Base-by-base conservation (phyloP, 2,329 filamentous ascomycete species). In the Fusarium nematophilum region DNA sequence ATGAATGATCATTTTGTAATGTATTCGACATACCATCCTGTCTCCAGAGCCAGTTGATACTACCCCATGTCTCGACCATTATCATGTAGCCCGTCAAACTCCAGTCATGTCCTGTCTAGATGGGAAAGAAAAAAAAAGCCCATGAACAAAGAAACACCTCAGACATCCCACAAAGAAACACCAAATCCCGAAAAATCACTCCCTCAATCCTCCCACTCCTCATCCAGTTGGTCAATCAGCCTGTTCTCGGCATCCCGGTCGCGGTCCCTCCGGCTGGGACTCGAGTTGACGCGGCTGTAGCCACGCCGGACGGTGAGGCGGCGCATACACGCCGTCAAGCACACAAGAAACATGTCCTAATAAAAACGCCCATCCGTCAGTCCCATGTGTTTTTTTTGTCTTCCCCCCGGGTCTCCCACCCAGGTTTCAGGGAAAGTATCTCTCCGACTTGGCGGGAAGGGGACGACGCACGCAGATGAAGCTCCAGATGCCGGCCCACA, bases 151-250 rank as follows among this genome's bases (percentile, higher is more conserved):
- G 21, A 48, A 62, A 39, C 30, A 46, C 31, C 39, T 7, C 17
- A 15, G 18, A 23, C 25, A 34, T 10, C 29, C 29, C 40, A 48
- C 54, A 48, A 38, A 53, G 37, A 43, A 59, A 39, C 36, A 45
- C 30, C 26, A 44, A 51, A 57, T 27, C 11, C 39, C 33, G 48
- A 46, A 27, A 15, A 34, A 49, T 37, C 25, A 10, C 17, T 14
- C 31, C 14, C 25, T 57, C 18, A 88, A 62, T 97, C 93, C 67
- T 97, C 93, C 94, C 94, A 98, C 73, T 97, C 93, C 75, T 98
- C 94, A 70, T 98, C 95, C 56, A 97, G 81, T 75, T 97, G 92
- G 74, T 98, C 94, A 73, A 99, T 98, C 67, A 98, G 78, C 61
- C 93, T 82, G 75, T 98, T 97, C 77, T 98, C 95, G 50, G 93